Evolutionary conservation across 2,329 filamentous ascomycete genomes (phyloP), one percentile per base, ranked within the genome.

Genomic region (Neofusicoccum parvum): DNA sequence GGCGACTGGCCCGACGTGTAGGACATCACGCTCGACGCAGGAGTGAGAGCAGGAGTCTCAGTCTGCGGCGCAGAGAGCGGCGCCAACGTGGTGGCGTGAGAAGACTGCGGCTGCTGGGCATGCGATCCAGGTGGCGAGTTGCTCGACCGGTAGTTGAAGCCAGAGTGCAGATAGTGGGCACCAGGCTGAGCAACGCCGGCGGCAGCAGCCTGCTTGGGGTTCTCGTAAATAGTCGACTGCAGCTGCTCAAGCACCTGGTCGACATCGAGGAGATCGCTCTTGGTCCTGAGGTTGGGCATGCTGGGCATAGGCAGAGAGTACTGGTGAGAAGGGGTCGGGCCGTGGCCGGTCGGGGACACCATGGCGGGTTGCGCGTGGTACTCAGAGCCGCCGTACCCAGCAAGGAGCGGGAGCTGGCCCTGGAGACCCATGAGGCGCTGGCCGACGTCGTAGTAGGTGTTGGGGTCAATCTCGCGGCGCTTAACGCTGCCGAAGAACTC

Each of bases 221-320:
- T 96, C 80, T 98, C 95, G 76, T 98, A 98, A 56, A 98, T 92
- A 51, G 94, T 97, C 69, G 90, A 89, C 80, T 97, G 94, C 85
- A 98, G 94, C 80, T 97, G 92, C 80, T 97, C 93, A 64, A 99
- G 87, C 77, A 98, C 92, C 74, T 93, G 91, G 77, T 98, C 95
- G 73, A 98, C 94, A 76, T 96, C 93, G 76, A 96, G 83, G 49
- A 99, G 84, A 76, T 99, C 95, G 76, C 88, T 93, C 85, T 98
- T 97, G 56, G 94, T 97, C 74, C 94, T 89, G 65, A 96, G 85
- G 72, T 93, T 96, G 83, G 96, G 92, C 10, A 93, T 88, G 32
- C 41, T 96, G 63, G 95, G 92, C 10, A 93, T 88, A 63, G 95
- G 92, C 66, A 97, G 85, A 68, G 92, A 92, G 80, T 97, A 97